Percentiles rank a stretch among this genome's conserved stretches.
Evolutionary conservation across 169 alveolate genomes (phyloP).

Genomic region (Plasmodium blacklocki): DNA sequence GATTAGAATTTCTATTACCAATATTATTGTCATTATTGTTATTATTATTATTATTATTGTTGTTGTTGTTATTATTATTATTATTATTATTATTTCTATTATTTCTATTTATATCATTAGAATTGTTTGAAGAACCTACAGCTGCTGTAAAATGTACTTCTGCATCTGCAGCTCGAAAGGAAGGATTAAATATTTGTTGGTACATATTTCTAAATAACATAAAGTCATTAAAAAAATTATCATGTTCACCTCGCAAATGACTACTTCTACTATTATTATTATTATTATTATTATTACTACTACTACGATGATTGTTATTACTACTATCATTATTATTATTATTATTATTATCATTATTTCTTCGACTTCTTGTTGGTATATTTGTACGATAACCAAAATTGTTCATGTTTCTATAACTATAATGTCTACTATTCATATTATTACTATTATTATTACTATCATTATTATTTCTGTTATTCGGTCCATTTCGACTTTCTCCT

Average conservation of each 20-base stretch:
- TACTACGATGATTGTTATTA: neutral
- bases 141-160: constrained; percentile 42
- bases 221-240: constrained; percentile 48
- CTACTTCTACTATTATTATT: neutral
- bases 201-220: constrained; percentile 61
- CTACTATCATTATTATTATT: neutral
- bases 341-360: neutral
- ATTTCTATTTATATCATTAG: neutral
- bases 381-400: no score
- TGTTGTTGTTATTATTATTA: neutral
- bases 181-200: constrained; percentile 46
- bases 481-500: neutral
- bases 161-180: constrained; percentile 23
- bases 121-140: constrained; percentile 7
- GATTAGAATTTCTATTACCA: neutral
- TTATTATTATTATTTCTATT: constrained; percentile 7
- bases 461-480: neutral
- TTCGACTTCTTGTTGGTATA: neutral
- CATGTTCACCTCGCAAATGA: neutral
- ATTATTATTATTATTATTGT: neutral
- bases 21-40: neutral
- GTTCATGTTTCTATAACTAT: neutral
- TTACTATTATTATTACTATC: neutral
- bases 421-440: neutral
- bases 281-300: neutral